Percentiles rank a stretch among this genome's conserved stretches.
phyloP scores from a whole-genome alignment of 2,329 filamentous ascomycete species.

The Neoascochyta sp. region DNA sequence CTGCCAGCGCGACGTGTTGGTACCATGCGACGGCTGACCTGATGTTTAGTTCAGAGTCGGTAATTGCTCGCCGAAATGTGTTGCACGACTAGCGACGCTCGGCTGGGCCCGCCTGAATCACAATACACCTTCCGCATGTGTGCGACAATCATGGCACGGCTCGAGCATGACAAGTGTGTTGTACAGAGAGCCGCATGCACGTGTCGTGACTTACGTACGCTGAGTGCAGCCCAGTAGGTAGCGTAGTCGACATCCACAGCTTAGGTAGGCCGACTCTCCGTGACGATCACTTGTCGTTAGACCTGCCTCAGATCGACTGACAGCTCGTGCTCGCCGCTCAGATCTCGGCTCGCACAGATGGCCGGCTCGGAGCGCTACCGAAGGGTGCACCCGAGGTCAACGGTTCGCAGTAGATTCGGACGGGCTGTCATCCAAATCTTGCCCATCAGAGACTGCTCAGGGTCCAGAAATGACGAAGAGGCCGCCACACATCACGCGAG shows the following conservation, averaged over 20 bases:
- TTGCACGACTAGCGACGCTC: too few relatives aligned
- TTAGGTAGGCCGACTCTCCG: too few relatives aligned
- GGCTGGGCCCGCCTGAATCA: too few relatives aligned
- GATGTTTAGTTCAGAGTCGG: too few relatives aligned
- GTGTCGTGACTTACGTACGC: constrained; percentile 1
- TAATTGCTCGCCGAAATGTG: too few relatives aligned
- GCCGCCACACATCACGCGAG: not conserved
- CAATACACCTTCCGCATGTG: too few relatives aligned
- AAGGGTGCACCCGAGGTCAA: constrained; percentile 15
- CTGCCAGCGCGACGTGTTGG: too few relatives aligned
- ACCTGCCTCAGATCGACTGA: constrained; percentile 11
- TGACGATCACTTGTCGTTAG: constrained; percentile 5
- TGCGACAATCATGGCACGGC: too few relatives aligned
- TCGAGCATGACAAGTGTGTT: too few relatives aligned
- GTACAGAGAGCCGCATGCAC: constrained; percentile 9
- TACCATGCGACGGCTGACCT: too few relatives aligned
- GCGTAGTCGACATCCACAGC: too few relatives aligned
- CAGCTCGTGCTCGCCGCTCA: constrained; percentile 20
- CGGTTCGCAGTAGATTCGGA: constrained; percentile 5
- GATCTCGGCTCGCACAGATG: constrained; percentile 19
- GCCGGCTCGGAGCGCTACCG: constrained; percentile 25
- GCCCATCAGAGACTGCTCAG: constrained; percentile 1
- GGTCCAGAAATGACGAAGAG: constrained; percentile 1
- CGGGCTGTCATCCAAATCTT: constrained; percentile 8
- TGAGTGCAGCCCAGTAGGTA: too few relatives aligned